Evolutionary conservation across 257 asterid species (phyloP), one percentile per base, ranked within the genome.

Genomic region (Solanum paucissectum): DNA sequence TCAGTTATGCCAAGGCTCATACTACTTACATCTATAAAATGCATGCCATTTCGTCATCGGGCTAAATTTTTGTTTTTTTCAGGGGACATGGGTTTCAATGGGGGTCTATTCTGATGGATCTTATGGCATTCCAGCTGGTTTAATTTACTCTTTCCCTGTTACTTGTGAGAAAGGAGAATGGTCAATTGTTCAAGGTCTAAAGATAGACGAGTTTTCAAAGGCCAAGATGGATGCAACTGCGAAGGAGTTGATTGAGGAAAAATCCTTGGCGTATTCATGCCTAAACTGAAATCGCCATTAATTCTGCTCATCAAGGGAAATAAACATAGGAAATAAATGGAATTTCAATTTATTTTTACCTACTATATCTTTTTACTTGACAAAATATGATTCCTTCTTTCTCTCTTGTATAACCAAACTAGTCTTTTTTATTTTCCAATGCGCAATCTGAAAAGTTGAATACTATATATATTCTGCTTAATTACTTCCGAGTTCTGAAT

Each of bases 81-180:
- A 96, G 99, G 98, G 95, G 34, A 92, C 90, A 71, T 96, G 97
- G 95, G 98, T 96, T 66, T 96, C 99, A 16, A 96, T 94, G 98
- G 99, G 98, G 73, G 98, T 95, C 13, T 92, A 44, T 34, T 96
- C 98, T 12, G 97, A 96, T 93, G 99, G 98, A 55, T 95, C 99
- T 5, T 96, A 96, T 76, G 96, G 96, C 25, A 55, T 96, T 12
- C 96, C 93, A 21, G 83, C 91, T 4, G 99, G 96, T 83, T 88
- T 96, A 62, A 89, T 96, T 27, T 96, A 95, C 90, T 96, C 98
- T 21, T 96, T 93, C 88, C 99, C 99, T 0, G 98, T 96, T 40
- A 93, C 95, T 82, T 96, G 98, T 79, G 88, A 94, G 60, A 94
- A 93, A 40, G 99, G 98, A 89, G 93, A 94, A 77, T 95, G 99